These are phyloP conservation scores for Gleditsia sinensis DNA, from an alignment of 306 rosid genomes.

Conservation along the genomic window DNA sequence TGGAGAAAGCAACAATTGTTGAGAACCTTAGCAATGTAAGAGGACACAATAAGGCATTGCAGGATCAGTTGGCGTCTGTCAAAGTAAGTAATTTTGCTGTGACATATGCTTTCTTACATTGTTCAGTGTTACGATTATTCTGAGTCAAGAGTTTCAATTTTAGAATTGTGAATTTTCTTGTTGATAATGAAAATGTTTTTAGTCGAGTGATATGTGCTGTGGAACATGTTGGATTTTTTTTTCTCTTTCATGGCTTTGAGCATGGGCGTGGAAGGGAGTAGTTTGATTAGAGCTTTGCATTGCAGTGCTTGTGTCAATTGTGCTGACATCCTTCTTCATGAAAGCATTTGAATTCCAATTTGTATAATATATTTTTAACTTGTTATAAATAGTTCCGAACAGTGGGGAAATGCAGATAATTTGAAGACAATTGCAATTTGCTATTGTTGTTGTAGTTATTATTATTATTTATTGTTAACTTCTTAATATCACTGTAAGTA, in stretches of 20 bases:
- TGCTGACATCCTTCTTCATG: constrained; percentile 21
- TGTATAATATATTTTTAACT: not conserved
- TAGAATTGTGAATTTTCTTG: not conserved
- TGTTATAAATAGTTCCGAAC: not conserved
- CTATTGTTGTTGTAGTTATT: not conserved
- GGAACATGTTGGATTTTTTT: not conserved
- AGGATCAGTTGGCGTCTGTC: constrained; percentile 64
- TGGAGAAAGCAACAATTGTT: constrained; percentile 79
- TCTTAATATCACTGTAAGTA: not conserved
- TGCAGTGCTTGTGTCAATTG: constrained; percentile 17
- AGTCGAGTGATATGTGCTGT: constrained; percentile 2
- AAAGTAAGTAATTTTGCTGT: constrained; percentile 51
- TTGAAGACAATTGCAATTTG: not conserved
- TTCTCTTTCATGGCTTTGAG: no score
- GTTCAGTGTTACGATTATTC: not conserved
- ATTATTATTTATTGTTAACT: not conserved
- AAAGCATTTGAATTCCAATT: constrained; percentile 14
- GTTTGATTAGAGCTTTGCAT: not conserved
- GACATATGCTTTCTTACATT: not conserved
- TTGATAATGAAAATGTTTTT: constrained; percentile 2
- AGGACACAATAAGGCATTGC: constrained; percentile 79
- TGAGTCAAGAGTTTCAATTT: not conserved
- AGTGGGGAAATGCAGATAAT: constrained; percentile 14
- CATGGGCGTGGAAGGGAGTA: no score
- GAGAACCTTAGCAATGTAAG: constrained; percentile 73